phyloP scores from a whole-genome alignment of 164 flowering plant species.

The Macadamia tetraphylla region DNA sequence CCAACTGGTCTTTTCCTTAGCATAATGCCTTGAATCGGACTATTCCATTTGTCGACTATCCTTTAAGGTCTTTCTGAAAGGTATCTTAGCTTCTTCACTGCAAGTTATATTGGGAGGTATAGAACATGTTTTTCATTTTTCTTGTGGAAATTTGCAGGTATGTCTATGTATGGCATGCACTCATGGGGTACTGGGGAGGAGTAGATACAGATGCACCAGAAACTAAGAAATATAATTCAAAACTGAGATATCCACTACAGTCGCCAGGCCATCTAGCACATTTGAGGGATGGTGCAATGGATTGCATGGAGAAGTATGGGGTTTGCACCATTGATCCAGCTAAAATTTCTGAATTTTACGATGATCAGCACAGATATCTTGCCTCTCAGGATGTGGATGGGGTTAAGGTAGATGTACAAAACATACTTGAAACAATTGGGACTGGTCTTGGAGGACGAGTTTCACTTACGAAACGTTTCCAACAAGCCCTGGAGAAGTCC shows the following conservation, averaged over 20 bases:
- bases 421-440: slow-evolving; percentile 46
- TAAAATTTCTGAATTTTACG: slow-evolving; percentile 40
- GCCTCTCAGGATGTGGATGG: slow-evolving; percentile 56
- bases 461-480: slow-evolving; percentile 44
- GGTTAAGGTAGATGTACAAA: slow-evolving; percentile 69
- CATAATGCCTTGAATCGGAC: not conserved
- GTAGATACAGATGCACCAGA: slow-evolving; percentile 39
- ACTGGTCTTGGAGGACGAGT: slow-evolving; percentile 50
- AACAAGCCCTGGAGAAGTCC: slow-evolving; percentile 53
- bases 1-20: not conserved
- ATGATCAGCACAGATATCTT: slow-evolving; percentile 58
- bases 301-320: slow-evolving; percentile 54
- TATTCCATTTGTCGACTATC: not conserved
- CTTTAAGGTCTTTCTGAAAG: not conserved
- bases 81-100: not conserved
- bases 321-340: slow-evolving; percentile 51
- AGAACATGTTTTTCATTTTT: not conserved
- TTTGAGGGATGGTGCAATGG: slow-evolving; percentile 39
- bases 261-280: slow-evolving; percentile 47
- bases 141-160: slow-evolving; percentile 32
- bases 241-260: slow-evolving; percentile 36
- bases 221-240: slow-evolving; percentile 37
- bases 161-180: slow-evolving; percentile 70
- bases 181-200: slow-evolving; percentile 74
- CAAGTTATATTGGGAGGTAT: slow-evolving; percentile 2